Evolutionary conservation across 352 stramenopile species (phyloP), one percentile per base, ranked within the genome.

Genomic region (Aphanomyces invadans): DNA sequence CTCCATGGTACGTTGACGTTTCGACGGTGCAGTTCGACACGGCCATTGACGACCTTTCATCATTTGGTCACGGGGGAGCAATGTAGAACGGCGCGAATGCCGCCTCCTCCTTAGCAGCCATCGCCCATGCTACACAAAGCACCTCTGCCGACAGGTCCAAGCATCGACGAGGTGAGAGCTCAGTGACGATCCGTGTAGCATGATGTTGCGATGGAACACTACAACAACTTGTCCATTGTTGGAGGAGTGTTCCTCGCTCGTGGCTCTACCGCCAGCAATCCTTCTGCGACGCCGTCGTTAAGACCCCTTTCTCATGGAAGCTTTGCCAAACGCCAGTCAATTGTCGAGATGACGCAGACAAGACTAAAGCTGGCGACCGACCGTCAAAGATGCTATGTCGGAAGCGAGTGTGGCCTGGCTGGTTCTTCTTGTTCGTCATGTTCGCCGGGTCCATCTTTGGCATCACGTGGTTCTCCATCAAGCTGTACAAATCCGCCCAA

Each of bases 331-430:
- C 31, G 55, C 36, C 33, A 42, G 45, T 81, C 74, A 2, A 54
- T 71, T 1, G 33, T 25, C 44, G 49, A 57, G 23, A 81, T 90
- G 21, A 90, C 11, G 63, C 2, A 62, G 62, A 81, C 2, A 71
- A 87, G 49, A 49, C 89, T 60, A 81, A 90, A 56, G 76, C 85
- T 26, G 68, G 65, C 29, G 69, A 56, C 19, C 48, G 66, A 56
- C 56, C 32, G 3, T 70, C 29, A 0, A 75, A 73, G 52, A 73
- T 79, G 64, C 74, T 79, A 62, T 81, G 84, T 0, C 81, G 84
- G 29, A 90, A 90, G 68, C 75, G 78, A 26, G 82, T 90, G 21
- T 92, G 84, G 84, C 84, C 84, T 9, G 84, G 84, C 21, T 83
- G 82, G 62, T 70, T 92, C 3, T 74, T 90, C n/a, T 59, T 92